phyloP scores from a whole-genome alignment of 2,329 filamentous ascomycete species.

The Leptographium procerum region DNA sequence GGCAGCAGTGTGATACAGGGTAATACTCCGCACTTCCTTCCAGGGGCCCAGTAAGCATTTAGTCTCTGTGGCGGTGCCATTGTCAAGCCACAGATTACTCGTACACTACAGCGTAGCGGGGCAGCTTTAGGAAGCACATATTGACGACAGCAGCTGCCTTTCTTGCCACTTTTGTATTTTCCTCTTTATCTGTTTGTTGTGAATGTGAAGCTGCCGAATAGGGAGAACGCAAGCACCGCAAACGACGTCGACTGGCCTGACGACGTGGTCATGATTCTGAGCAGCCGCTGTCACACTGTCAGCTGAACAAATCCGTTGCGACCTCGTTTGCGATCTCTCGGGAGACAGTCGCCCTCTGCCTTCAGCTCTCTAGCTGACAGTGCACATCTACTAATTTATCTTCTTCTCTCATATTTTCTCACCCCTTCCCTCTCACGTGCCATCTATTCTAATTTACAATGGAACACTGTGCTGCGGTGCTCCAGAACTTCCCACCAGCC shows the following conservation, averaged over 20 bases:
- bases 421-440: neutral
- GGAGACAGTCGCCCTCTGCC: neutral
- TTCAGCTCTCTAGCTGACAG: neutral
- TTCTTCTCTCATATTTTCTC: neutral
- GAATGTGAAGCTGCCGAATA: neutral
- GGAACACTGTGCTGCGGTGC: slow-evolving; percentile 24
- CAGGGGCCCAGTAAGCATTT: neutral
- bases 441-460: slow-evolving; percentile 16
- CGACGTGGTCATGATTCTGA: neutral
- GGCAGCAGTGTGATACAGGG: no score
- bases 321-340: neutral
- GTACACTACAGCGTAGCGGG: neutral
- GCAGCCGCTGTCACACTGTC: neutral
- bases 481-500: slow-evolving; percentile 31
- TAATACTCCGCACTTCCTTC: neutral
- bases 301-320: neutral
- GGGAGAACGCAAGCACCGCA: neutral
- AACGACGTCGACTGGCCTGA: neutral
- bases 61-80: neutral
- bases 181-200: neutral
- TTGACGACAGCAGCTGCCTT: neutral
- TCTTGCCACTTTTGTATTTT: neutral
- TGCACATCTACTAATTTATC: neutral
- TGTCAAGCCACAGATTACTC: neutral
- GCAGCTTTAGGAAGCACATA: neutral